Evolutionary conservation across 2,329 filamentous ascomycete genomes (phyloP).

Genomic region (Endoconidiophora laricicola): DNA sequence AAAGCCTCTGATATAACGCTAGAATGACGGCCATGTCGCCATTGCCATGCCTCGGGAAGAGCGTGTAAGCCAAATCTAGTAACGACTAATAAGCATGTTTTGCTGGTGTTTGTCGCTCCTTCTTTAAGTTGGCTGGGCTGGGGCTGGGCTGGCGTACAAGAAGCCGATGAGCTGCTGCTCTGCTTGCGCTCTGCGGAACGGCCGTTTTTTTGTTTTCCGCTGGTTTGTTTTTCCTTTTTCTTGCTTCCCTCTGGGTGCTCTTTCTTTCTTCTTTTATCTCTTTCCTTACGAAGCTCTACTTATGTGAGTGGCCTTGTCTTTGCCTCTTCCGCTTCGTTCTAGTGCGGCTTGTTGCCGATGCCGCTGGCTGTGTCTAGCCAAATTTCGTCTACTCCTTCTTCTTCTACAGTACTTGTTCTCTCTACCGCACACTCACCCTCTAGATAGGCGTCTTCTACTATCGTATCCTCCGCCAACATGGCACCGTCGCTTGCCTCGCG

Average conservation of each 20-base stretch:
- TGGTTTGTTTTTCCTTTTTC: not conserved
- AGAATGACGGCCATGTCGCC: too few relatives aligned
- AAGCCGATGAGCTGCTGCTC: not conserved
- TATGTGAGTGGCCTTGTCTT: too few relatives aligned
- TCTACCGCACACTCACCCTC: not conserved
- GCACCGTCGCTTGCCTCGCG: not conserved
- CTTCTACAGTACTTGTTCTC: not conserved
- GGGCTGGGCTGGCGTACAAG: too few relatives aligned
- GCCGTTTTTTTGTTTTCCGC: not conserved
- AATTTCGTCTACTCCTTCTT: not conserved
- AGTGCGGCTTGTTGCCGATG: too few relatives aligned
- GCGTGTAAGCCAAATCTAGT: too few relatives aligned
- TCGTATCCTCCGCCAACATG: not conserved
- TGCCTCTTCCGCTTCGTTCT: not conserved
- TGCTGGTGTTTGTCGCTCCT: too few relatives aligned
- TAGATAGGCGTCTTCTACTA: not conserved
- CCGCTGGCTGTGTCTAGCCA: too few relatives aligned
- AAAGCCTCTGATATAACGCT: too few relatives aligned
- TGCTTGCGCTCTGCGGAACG: not conserved
- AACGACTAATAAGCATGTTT: too few relatives aligned
- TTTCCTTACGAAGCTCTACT: too few relatives aligned
- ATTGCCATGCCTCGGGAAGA: too few relatives aligned
- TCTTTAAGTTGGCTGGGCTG: too few relatives aligned
- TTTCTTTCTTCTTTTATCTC: slow-evolving; percentile 1
- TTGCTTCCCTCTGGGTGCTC: not conserved